Evolutionary conservation across 2,329 filamentous ascomycete species (phyloP), one percentile per base, ranked within the genome.

Genomic region (Trichophyton rubrum): DNA sequence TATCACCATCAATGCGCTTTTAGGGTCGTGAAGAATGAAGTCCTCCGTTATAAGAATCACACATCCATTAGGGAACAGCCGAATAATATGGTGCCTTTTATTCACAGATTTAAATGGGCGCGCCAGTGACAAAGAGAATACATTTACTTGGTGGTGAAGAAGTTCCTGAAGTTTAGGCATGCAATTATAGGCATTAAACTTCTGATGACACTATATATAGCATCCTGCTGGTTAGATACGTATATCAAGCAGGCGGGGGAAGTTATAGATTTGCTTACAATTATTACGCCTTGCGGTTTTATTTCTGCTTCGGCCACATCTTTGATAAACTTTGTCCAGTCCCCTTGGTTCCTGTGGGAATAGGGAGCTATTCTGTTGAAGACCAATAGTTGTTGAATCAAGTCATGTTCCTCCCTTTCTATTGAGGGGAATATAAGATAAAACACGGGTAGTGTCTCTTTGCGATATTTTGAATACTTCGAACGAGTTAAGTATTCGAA

Each of bases 31-130:
- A 62, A 70, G 35, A 60, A 75, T 70, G 11, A 73, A 66, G 51
- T 75, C 74, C 61, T 77, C 74, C 0, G 75, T 75, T 15, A 78
- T 62, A 5, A 78, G 67, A 27, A 75, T 68, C 1, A 71, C 71
- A 7, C 64, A 66, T 6, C 74, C 74, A 53, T 69, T 63, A 5
- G 71, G 71, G 33, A 77, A 76, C 3, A 77, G 62, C 13, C 71
- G 69, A 61, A 73, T 67, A 27, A 72, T 67, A 55, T 73, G 64
- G 2, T 64, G 61, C 24, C 61, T 59, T 15, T 61, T 47, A 51
- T 68, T 64, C 40, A 66, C 57, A 24, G 65, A 61, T 51, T 69
- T 59, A 3, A 74, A 66, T 6, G 67, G 68, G 4, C 58, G 61
- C 2, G 47, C 35, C 30, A 74, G 60, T 15, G 71, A 71, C 41